phyloP scores from a whole-genome alignment of 352 stramenopile species.

The Globisporangium alternatum region DNA sequence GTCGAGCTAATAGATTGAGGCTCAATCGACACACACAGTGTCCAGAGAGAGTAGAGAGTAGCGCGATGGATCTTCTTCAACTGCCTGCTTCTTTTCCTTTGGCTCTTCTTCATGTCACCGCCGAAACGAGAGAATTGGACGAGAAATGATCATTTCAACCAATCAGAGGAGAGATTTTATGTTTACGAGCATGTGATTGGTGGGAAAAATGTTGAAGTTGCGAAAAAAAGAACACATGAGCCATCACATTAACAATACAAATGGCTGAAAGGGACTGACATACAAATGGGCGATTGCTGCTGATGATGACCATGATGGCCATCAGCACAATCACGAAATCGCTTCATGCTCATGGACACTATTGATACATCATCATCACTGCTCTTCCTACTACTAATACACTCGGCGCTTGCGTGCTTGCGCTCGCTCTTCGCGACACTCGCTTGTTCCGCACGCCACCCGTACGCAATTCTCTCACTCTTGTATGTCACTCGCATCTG shows the following conservation, averaged over 20 bases:
- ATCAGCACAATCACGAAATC: too few species aligned
- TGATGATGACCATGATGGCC: too few species aligned
- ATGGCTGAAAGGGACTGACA: too few species aligned
- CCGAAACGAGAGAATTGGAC: not conserved
- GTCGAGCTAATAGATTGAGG: not conserved
- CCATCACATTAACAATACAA: not conserved
- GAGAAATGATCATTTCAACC: not conserved
- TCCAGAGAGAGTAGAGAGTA: not conserved
- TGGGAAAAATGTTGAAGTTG: constrained; percentile 19
- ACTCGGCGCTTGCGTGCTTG: too few species aligned
- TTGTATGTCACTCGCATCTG: not conserved
- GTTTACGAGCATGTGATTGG: not conserved
- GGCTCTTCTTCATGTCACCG: not conserved
- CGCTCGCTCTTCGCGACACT: not conserved
- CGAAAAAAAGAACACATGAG: not conserved
- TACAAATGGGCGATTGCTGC: too few species aligned
- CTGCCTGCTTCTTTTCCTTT: not conserved
- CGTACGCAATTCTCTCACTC: not conserved
- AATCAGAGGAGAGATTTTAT: not conserved
- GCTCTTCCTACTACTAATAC: too few species aligned
- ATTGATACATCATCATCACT: too few species aligned
- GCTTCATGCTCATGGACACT: too few species aligned
- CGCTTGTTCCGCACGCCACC: not conserved
- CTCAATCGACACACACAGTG: not conserved
- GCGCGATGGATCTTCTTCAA: not conserved